phyloP scores from a whole-genome alignment of 345 rosid genomes.

The Hypericum androsaemum region DNA sequence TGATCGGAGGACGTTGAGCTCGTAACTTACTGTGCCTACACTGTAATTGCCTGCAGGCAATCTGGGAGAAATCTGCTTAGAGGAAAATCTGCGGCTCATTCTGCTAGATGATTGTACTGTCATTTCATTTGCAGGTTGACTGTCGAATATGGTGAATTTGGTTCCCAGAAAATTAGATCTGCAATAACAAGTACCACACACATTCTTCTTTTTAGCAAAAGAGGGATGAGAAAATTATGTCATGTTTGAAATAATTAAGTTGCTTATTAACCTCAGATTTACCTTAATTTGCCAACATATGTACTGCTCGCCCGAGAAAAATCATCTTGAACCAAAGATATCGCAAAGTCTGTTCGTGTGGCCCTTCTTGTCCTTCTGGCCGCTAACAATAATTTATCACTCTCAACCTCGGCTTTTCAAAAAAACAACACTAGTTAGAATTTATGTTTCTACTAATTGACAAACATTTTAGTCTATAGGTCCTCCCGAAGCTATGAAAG shows the following conservation, averaged over 20 bases:
- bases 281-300: conserved; percentile 12
- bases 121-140: conserved; percentile 35
- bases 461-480: too few relatives aligned
- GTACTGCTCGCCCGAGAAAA: conserved; percentile 11
- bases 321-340: conserved; percentile 8
- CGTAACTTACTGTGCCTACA: conserved; percentile 45
- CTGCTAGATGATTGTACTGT: conserved; percentile 25
- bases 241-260: neutral
- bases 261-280: neutral
- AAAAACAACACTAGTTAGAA: too few relatives aligned
- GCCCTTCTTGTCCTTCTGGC: conserved; percentile 13
- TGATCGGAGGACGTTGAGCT: conserved; percentile 52
- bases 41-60: conserved; percentile 55
- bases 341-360: conserved; percentile 7
- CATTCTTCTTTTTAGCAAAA: neutral
- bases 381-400: conserved; percentile 10
- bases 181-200: conserved; percentile 5
- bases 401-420: conserved; percentile 3
- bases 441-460: too few relatives aligned
- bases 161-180: conserved; percentile 68
- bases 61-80: conserved; percentile 57
- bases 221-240: too few relatives aligned
- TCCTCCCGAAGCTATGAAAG: too few relatives aligned
- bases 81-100: conserved; percentile 45
- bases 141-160: conserved; percentile 52